These are phyloP conservation scores for Rhodotorula sp. DNA, from an alignment of 1,284 basidiomycete species.

Conservation along the genomic window DNA sequence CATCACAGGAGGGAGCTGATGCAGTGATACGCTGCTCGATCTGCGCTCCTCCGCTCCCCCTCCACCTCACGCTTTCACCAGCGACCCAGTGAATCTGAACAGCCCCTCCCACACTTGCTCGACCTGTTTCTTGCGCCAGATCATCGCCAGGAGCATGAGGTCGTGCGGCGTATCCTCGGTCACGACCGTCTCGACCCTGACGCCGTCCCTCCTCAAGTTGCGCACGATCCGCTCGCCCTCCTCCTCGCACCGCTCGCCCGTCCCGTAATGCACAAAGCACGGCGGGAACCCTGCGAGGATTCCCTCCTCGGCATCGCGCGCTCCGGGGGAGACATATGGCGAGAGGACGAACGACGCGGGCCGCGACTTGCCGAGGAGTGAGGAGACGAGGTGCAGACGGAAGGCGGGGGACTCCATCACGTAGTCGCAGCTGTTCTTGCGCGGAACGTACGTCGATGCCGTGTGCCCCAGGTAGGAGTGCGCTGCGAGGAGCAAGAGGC, in stretches of 20 bases:
- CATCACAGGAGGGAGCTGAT: too few species aligned
- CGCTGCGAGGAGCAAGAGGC: not conserved
- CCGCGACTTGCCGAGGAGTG: slow-evolving; percentile 27
- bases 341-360: slow-evolving; percentile 19
- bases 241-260: slow-evolving; percentile 32
- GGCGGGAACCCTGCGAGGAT: slow-evolving; percentile 21
- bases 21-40: too few species aligned
- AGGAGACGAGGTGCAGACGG: slow-evolving; percentile 32
- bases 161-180: slow-evolving; percentile 37
- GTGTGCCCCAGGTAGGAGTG: slow-evolving; percentile 28
- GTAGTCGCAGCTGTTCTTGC: slow-evolving; percentile 28
- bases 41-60: too few species aligned
- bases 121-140: slow-evolving; percentile 28
- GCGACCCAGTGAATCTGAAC: not conserved
- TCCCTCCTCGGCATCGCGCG: not conserved
- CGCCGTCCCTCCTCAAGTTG: slow-evolving; percentile 21
- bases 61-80: too few species aligned
- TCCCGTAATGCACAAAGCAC: slow-evolving; percentile 34
- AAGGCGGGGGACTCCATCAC: slow-evolving; percentile 21
- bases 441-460: slow-evolving; percentile 11
- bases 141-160: slow-evolving; percentile 24
- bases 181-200: slow-evolving; percentile 12
- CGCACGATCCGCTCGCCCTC: slow-evolving; percentile 28
- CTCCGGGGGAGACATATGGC: slow-evolving; percentile 36
- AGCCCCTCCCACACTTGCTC: slow-evolving; percentile 26